Conservation (phyloP, 495 filamentous ascomycete genomes). For the Penicillium lividum region DNA sequence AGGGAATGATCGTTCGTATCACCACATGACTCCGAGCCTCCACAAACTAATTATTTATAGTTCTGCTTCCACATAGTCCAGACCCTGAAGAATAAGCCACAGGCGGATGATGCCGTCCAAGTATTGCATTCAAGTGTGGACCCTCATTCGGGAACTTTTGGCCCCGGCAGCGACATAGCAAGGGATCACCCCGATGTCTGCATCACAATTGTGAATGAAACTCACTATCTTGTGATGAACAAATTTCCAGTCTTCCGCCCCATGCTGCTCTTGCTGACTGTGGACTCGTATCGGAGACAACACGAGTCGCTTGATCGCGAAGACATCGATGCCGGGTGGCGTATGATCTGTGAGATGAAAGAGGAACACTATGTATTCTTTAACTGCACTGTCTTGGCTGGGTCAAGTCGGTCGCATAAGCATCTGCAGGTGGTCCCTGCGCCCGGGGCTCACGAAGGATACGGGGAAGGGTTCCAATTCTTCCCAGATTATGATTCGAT, state of each 20-base stretch:
- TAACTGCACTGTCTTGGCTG: conserved; percentile 38
- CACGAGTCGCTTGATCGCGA: conserved; percentile 22
- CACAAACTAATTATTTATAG: not conserved
- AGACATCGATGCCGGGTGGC: conserved; percentile 26
- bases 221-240: conserved; percentile 41
- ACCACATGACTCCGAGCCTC: not conserved
- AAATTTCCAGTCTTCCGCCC: conserved; percentile 43
- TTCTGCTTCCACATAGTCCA: conserved; percentile 18
- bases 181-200: conserved; percentile 18
- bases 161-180: conserved; percentile 18
- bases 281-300: conserved; percentile 40
- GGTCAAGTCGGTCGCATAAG: conserved; percentile 46
- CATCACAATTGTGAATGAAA: conserved; percentile 18
- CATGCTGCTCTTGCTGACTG: conserved; percentile 40
- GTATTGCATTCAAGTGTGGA: not conserved
- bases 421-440: conserved; percentile 44
- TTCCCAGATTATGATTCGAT: conserved; percentile 13
- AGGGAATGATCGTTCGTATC: conserved; percentile 17
- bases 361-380: conserved; percentile 32
- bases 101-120: conserved; percentile 10
- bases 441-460: conserved; percentile 12
- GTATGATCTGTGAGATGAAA: conserved; percentile 15
- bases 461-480: conserved; percentile 17
- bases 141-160: conserved; percentile 7
- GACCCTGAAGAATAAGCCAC: conserved; percentile 11